Conservation (phyloP, 352 stramenopile genomes). For the Phytophthora fragariae region DNA sequence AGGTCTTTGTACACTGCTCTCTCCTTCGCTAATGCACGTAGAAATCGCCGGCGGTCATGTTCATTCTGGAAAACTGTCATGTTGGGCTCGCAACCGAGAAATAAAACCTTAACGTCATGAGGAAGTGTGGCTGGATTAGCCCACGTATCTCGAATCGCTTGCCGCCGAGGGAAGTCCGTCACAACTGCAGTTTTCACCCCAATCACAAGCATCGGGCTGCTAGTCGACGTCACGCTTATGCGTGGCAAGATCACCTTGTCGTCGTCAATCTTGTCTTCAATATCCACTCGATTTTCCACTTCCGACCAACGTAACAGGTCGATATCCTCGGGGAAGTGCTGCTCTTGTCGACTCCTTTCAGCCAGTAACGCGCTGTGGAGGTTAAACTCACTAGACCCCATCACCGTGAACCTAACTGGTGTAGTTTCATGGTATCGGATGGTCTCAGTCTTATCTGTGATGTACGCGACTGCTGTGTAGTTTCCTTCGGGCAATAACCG, state of each 20-base stretch:
- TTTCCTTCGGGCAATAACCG: constrained; percentile 19
- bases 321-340: constrained; percentile 28
- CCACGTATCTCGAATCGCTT: constrained; percentile 57
- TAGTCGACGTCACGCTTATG: background rate
- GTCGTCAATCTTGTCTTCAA: background rate
- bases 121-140: constrained; percentile 27
- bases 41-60: constrained; percentile 7
- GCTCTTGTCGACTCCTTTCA: constrained; percentile 21
- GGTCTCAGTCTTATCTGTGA: constrained; percentile 8
- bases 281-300: background rate
- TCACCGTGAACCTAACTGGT: constrained; percentile 23
- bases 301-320: constrained; percentile 29
- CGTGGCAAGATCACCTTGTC: constrained; percentile 10
- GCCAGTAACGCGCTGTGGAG: background rate
- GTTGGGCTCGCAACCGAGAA: constrained; percentile 38
- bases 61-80: constrained; percentile 11
- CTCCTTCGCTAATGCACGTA: constrained; percentile 42
- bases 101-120: constrained; percentile 39
- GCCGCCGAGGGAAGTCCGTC: constrained; percentile 40
- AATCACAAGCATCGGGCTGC: constrained; percentile 39
- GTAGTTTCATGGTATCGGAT: constrained; percentile 7
- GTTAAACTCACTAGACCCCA: constrained; percentile 13
- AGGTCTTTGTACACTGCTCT: constrained; percentile 50
- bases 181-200: constrained; percentile 53
- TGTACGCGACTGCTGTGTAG: constrained; percentile 34